Evolutionary conservation across 257 asterid species (phyloP), one percentile per base, ranked within the genome.

Genomic region (Nicotiana noctiflora): DNA sequence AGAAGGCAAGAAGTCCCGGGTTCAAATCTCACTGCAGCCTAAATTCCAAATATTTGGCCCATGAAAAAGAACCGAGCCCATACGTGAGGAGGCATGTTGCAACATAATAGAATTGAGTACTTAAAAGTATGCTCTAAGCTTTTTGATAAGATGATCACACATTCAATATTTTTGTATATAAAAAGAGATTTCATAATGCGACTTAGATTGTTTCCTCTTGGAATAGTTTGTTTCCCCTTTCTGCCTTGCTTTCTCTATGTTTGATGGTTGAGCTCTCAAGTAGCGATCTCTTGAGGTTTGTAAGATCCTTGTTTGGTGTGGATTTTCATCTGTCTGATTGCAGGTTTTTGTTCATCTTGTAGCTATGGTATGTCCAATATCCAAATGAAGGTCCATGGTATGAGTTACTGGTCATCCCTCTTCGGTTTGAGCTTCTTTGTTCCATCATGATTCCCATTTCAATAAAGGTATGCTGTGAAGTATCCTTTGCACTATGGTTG

Each of bases 401-500:
- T 70, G 99, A 96, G 84, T 93, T 96, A 84, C 89, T 96, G 82
- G 81, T 96, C 86, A 96, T 94, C 90, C 99, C 99, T 87, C 93
- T 96, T 76, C 98, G 99, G 31, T 96, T 96, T 87, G 98, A 96
- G 90, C 96, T 96, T 85, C 98, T 96, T 70, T 96, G 99, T 89
- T 96, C 99, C 84, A 96, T 96, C 81, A 96, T 96, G 99, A 96
- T 96, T 85, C 99, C 99, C 80, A 96, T 96, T 85, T 96, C 99
- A 78, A 96, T 96, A 77, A 96, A 96, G 99, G 99, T 94, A 82
- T 82, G 37, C n/a, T 62, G 84, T 31, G 59, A 34, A 85, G 74
- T 70, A 72, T 14, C 77, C 64, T n/a, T 19, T 81, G 8, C 81
- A 17, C 29, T 63, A 34, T 76, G 77, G 75, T 82, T 51, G 67